Base-by-base conservation (phyloP, 148 eudicot genomes). In the Chenopodium berlandieri region DNA sequence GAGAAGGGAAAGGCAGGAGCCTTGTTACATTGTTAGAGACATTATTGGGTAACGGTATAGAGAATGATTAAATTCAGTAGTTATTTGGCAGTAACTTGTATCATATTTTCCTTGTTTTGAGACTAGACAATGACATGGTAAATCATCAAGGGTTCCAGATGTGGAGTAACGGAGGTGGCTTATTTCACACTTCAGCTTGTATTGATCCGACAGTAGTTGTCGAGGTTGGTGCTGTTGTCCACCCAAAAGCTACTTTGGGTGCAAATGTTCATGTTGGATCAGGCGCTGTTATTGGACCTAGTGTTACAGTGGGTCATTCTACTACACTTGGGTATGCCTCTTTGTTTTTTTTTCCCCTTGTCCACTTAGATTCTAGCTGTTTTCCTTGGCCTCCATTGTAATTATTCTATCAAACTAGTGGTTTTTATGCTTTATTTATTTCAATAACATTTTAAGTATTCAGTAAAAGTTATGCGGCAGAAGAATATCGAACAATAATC, bases 101-200 rank as follows among this genome's bases (percentile, higher is more conserved):
- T 47, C 31, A 13, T 67, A 76, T 64, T 62, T 27, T 62, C 9
- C 27, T 85, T 47, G 44, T 78, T 87, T 88, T 77, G 84, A 87
- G 90, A 84, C 78, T 82, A 90, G 93, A 81, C 64, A 88, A 78
- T 75, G 86, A 64, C 75, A 79, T 62, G 73, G 75, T 67, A 25
- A 82, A 85, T 86, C 78, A 80, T 71, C 71, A 72, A 50, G 97
- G 85, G 19, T 97, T 88, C 58, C 77, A 67, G 83, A 91, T 82
- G 67, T 97, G 99, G 97, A 84, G 83, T 48, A 92, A 91, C 77
- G 98, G 99, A 34, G 99, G 97, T 76, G 99, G 98, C 19, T 81
- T 79, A 25, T 86, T 88, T 81, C 98, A 93, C 78, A 81, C 82
- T 40, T 91, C 90, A 23, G 93, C 98, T 6, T 56, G 71, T 71